Base-by-base conservation (phyloP, 306 rosid species). In the Acacia acuminata region DNA sequence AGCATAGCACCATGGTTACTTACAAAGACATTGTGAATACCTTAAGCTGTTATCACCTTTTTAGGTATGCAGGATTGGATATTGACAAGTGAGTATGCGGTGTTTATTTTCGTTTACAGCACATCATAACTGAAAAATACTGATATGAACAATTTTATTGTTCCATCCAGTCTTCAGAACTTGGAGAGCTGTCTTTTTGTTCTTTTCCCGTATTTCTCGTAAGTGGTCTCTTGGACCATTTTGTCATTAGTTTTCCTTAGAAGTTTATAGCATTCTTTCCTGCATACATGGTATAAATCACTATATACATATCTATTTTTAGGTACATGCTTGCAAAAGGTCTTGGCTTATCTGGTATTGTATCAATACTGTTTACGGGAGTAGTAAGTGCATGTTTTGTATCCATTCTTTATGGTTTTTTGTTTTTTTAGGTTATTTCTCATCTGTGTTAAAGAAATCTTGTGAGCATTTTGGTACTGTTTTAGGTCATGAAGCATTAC, bases 281-380 rank as follows among this genome's bases (percentile, higher is more conserved):
- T 19, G 43, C 70, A 75, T 76, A 27, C 77, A 63, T 32, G 20
- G 51, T 86, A 80, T 66, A 38, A 61, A 67, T 77, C 82, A 82
- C 36, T 73, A 19, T 69, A 70, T 72, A 77, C 53, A 38, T 76
- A 72, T 69, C 72, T 64, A 69, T 53, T 82, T 84, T 20, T 73
- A 96, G 99, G 86, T 96, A 96, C 90, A 96, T 96, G 99, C 97
- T 96, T 87, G 90, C 98, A 4, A 98, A 96, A 89, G 98, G 99
- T 69, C 90, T 94, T 84, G 94, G 98, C 68, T 92, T 96, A 83
- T 94, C 97, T 82, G 99, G 99, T 79, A 94, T 96, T 77, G 98
- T 96, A 63, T 96, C 99, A 53, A 96, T 96, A 89, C 86, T 96
- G 79, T 94, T 96, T 89, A 96, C 94, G 56, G 98, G 99, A 89